These are phyloP conservation scores for Pisolithus microcarpus DNA, from an alignment of 768 basidiomycete species.

Conservation along the genomic window DNA sequence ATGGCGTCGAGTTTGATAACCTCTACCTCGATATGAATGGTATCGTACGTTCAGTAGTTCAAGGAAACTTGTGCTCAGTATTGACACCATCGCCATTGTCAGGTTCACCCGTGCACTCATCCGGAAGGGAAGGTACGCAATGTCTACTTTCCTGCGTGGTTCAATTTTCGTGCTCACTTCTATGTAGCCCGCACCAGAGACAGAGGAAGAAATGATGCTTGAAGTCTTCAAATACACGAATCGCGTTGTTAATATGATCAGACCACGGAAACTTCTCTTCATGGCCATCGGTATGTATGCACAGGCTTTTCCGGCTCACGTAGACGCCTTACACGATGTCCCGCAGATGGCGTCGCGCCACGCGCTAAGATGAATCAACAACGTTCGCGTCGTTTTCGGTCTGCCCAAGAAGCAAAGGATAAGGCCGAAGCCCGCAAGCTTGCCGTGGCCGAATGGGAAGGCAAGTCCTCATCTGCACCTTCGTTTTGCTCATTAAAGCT, in stretches of 20 bases:
- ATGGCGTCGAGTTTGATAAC: slow-evolving; percentile 91
- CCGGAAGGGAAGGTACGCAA: slow-evolving; percentile 83
- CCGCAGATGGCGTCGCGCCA: slow-evolving; percentile 88
- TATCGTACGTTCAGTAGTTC: slow-evolving; percentile 51
- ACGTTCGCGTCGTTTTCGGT: slow-evolving; percentile 90
- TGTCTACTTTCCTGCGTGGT: neutral
- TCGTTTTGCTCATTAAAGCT: neutral
- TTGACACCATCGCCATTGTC: neutral
- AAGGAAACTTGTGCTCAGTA: neutral
- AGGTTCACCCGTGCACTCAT: slow-evolving; percentile 99
- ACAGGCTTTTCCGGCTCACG: neutral
- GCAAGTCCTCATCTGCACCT: slow-evolving; percentile 31
- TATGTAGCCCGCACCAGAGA: slow-evolving; percentile 84
- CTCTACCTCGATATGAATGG: slow-evolving; percentile 99
- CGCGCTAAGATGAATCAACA: slow-evolving; percentile 99
- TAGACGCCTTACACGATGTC: slow-evolving; percentile 1
- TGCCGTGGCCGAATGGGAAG: slow-evolving; percentile 79
- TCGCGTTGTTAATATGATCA: slow-evolving; percentile 92
- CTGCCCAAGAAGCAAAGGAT: slow-evolving; percentile 90
- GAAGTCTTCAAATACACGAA: slow-evolving; percentile 97
- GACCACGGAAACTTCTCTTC: slow-evolving; percentile 90
- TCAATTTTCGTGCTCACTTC: neutral
- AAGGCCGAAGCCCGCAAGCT: slow-evolving; percentile 85
- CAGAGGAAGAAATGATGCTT: slow-evolving; percentile 98
- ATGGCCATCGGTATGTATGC: slow-evolving; percentile 86